Conservation (phyloP, 305 asterid species). For the Fraxinus paxiana region DNA sequence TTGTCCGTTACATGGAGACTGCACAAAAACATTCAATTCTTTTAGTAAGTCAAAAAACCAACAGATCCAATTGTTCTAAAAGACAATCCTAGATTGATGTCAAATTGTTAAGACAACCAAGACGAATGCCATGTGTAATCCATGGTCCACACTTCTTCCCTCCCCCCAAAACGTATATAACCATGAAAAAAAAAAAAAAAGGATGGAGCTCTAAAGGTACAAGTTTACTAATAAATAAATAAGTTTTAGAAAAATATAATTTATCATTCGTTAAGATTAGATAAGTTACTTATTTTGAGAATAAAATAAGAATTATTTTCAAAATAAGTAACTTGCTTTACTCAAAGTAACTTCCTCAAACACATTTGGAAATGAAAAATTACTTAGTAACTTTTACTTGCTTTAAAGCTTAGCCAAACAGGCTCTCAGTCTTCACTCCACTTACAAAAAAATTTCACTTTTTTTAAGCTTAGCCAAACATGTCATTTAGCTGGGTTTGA, state of each 20-base stretch:
- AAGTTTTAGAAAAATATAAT: neutral
- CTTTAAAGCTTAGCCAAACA: neutral
- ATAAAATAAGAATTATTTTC: neutral
- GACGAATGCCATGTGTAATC: neutral
- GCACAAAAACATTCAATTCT: constrained; percentile 30
- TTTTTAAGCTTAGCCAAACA: neutral
- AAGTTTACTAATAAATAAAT: neutral
- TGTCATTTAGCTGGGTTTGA: constrained; percentile 3
- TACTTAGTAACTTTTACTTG: neutral
- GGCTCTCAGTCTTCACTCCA: neutral
- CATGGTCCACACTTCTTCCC: neutral
- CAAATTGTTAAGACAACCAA: neutral
- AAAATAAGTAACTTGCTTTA: neutral
- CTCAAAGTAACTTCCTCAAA: neutral
- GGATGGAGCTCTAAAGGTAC: neutral
- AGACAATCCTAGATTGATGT: neutral
- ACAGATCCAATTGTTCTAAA: constrained; percentile 15
- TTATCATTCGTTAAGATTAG: neutral
- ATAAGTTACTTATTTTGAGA: neutral
- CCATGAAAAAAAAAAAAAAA: neutral
- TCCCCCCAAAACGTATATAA: neutral
- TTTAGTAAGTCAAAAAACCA: neutral
- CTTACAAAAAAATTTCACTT: neutral
- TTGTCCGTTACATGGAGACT: constrained; percentile 79
- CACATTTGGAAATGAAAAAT: neutral